Base-by-base conservation (phyloP, 2,329 filamentous ascomycete species). In the Pyrenophora seminiperda region DNA sequence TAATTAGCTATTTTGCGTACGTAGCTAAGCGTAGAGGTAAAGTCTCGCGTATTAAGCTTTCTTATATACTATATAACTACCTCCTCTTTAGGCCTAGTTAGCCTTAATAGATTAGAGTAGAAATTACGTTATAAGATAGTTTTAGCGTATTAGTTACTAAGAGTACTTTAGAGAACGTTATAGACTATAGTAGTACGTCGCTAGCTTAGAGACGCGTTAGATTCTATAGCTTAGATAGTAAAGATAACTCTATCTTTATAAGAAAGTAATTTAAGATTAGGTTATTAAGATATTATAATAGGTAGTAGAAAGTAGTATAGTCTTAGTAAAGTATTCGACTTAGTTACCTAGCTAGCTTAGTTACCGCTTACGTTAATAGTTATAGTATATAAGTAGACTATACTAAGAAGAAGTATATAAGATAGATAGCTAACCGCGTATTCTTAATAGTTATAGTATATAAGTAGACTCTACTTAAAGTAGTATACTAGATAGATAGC, bases 1-100 rank as follows among this genome's bases (percentile, higher is more conserved):
- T 54, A 29, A 38, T 54, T 41, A 18, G 56, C 50, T 37, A 57
- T 59, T 20, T 41, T 27, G n/a, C 32, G 34, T 14, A 59, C 31
- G n/a, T n/a, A n/a, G n/a, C n/a, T n/a, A n/a, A n/a, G n/a, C n/a
- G n/a, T n/a, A n/a, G n/a, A n/a, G n/a, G 49, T 41, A 44, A 47
- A 49, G 17, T 43, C 46, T 56, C 43, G 50, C 32, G 32, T 24
- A 39, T 47, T 41, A 30, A 53, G 20, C 20, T 41, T 49, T 34
- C 14, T 41, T 41, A 53, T 50, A 24, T 44, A 49, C 27, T 53
- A 17, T 15, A 54, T 18, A 53, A 58, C 24, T 13, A 14, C 9
- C n/a, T 11, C 9, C 10, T 14, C 10, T 31, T 32, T n/a, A 32
- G 7, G 13, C 14, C 14, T 32, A 3, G 13, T 13, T 24, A 60